A percentile compares a stretch with the other conserved stretches of the same genome.
These are phyloP conservation scores for Phytophthora pisi DNA, from an alignment of 352 stramenopile species.

Conservation along the genomic window DNA sequence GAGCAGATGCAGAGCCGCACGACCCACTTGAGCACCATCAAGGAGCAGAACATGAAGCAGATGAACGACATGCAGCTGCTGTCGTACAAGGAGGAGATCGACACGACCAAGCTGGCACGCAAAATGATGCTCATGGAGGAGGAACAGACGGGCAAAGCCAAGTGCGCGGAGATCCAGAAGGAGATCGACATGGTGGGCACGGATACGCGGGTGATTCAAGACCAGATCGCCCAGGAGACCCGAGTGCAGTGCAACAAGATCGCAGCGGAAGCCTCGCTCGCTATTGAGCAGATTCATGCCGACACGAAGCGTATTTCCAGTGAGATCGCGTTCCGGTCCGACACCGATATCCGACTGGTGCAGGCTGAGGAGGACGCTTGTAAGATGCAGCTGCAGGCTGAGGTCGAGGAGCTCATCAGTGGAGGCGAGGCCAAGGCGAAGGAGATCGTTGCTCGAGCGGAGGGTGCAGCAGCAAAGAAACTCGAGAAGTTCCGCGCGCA, in stretches of 20 bases:
- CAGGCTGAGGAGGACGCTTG: constrained; percentile 34
- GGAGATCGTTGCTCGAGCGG: constrained; percentile 39
- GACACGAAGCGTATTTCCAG: constrained; percentile 46
- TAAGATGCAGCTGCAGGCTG: constrained; percentile 34
- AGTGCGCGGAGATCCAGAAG: constrained; percentile 48
- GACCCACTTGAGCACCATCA: constrained; percentile 59
- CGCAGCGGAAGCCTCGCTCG: constrained; percentile 33
- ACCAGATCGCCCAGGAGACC: constrained; percentile 42
- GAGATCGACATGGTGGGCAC: constrained; percentile 47
- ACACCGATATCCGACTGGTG: constrained; percentile 39
- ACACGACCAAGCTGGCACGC: constrained; percentile 51
- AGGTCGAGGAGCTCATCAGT: constrained; percentile 33
- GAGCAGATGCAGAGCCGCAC: constrained; percentile 71
- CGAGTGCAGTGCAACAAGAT: constrained; percentile 45
- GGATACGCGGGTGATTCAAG: constrained; percentile 40
- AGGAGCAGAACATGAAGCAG: constrained; percentile 77
- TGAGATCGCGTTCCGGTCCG: constrained; percentile 38
- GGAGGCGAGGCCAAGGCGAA: constrained; percentile 33
- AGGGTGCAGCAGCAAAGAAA: constrained; percentile 42
- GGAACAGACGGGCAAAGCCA: constrained; percentile 47
- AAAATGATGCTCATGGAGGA: constrained; percentile 56
- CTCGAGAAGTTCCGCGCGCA: constrained; percentile 40
- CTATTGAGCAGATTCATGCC: constrained; percentile 44
- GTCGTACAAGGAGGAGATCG: constrained; percentile 48
- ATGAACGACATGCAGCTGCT: constrained; percentile 72